Base-by-base conservation (phyloP, 2,329 filamentous ascomycete genomes). In the Penicillium sp. region DNA sequence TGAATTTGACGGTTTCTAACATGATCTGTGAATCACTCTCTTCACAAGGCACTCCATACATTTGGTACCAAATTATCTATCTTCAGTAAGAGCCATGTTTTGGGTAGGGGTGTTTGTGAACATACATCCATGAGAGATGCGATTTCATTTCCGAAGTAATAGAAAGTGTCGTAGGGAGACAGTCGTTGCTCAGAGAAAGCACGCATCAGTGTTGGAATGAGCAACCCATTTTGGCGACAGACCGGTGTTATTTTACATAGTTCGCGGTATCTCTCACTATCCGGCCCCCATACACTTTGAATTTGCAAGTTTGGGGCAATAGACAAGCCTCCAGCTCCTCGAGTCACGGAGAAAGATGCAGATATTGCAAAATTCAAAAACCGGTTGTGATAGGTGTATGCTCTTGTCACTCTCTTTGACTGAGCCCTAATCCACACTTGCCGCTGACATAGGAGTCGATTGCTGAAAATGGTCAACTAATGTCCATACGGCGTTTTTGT, bases 301-400 rank as follows among this genome's bases (percentile, higher is more conserved):
- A 50, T n/a, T 8, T 23, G 49, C 19, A 62, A 35, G 0, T 38
- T 12, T 10, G 43, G 54, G 31, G 51, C 51, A 52, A 62, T 62
- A 3, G 54, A 56, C 4, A 60, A 58, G 8, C 54, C 50, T 19
- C 60, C 57, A 40, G 57, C 54, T 0, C 57, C 60, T 25, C 50
- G 31, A 3, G 25, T 54, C 21, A 60, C 12, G 3, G 37, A 49
- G 25, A 62, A 42, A 3, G 60, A 56, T 17, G 52, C 51, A 6
- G 51, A 33, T 29, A 62, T 50, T 6, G 55, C 46, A 27, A 56
- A 40, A 17, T 52, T 55, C 9, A 62, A 27, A n/a, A 51, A 50
- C 9, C 49, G 45, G 23, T 38, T 58, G 43, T 58, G 23, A 41
- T 40, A 54, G 6, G 27, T 48, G 19, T 52, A 58, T 40, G 27